Conservation (phyloP, 2,329 filamentous ascomycete genomes). For the Cladosporium sp. region DNA sequence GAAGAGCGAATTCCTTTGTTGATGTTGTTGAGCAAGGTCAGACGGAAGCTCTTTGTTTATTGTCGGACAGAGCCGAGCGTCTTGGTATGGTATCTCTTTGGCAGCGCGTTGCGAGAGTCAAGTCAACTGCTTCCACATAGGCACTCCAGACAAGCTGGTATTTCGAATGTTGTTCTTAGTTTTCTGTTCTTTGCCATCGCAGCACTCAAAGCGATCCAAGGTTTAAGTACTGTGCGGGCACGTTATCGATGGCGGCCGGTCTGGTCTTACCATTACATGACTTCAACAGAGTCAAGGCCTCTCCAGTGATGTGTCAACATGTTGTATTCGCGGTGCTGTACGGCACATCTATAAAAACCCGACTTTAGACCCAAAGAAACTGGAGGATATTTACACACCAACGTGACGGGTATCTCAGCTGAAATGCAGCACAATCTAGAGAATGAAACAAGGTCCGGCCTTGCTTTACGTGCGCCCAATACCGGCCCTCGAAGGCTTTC, state of each 20-base stretch:
- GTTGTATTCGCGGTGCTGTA: neutral
- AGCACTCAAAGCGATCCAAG: no score
- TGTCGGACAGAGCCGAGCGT: neutral
- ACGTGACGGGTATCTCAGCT: slow-evolving; percentile 11
- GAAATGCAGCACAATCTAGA: slow-evolving; percentile 12
- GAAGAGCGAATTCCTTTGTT: neutral
- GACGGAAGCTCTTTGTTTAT: neutral
- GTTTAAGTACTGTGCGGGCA: neutral
- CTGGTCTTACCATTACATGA: neutral
- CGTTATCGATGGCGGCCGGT: neutral
- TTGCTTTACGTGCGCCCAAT: slow-evolving; percentile 6
- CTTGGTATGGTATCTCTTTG: neutral
- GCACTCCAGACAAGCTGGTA: neutral
- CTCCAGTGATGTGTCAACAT: neutral
- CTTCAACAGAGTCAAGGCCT: neutral
- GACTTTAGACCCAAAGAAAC: neutral
- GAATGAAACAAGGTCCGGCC: neutral
- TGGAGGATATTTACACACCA: slow-evolving; percentile 8
- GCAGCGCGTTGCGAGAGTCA: neutral
- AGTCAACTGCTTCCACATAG: neutral
- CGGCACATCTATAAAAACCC: neutral
- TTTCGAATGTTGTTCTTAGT: no score
- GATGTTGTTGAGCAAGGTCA: neutral
- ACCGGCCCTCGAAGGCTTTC: slow-evolving; percentile 8
- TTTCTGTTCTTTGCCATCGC: no score